Base-by-base conservation (phyloP, 2,329 filamentous ascomycete species). In the Arthrobotrys entomopaga region DNA sequence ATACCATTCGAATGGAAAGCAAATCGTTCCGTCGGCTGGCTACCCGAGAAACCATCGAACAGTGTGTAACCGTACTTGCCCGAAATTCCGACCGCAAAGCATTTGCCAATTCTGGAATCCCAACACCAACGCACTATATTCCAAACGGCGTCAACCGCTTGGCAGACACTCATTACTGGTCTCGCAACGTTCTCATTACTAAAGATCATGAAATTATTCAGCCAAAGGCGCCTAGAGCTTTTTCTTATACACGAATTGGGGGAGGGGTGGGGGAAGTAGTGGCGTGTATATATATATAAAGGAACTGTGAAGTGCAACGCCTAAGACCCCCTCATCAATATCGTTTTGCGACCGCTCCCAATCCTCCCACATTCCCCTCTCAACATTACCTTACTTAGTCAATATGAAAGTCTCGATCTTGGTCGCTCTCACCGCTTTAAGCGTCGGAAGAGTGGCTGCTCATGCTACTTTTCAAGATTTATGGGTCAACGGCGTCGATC, bases 401-500 rank as follows among this genome's bases (percentile, higher is more conserved):
- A 60, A 29, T 11, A 72, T 72, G 67, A 65, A 65, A 24, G 24
- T 24, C 7, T 20, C 34, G 20, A 13, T 52, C 10, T 10, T 57
- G 42, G 48, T 38, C 16, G 16, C 65, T 49, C 6, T 72, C 26
- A 59, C 59, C 10, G 53, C 54, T 13, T 10, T 65, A 6, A 24
- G 81, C 46, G 82, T 80, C 15, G 78, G 79, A 38, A 77, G 82
- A 26, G 84, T 81, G 15, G 78, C 82, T 54, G 82, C 81, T 57
- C 85, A 87, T 76, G 84, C 85, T 48, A 84, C 82, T 34, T 86
- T 85, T 80, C 85, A 86, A 76, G 79, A 84, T 13, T 79, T 86
- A 40, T 85, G 83, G 63, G 82, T 86, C 77, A 84, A 85, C 76
- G 83, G 81, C 49, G 79, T 81, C 22, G 84, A 84, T 77, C 81